A percentile compares a stretch with the other conserved stretches of the same genome.
phyloP scores from a whole-genome alignment of 2,329 filamentous ascomycete genomes.

The Aspergillus brunneoviolaceus region DNA sequence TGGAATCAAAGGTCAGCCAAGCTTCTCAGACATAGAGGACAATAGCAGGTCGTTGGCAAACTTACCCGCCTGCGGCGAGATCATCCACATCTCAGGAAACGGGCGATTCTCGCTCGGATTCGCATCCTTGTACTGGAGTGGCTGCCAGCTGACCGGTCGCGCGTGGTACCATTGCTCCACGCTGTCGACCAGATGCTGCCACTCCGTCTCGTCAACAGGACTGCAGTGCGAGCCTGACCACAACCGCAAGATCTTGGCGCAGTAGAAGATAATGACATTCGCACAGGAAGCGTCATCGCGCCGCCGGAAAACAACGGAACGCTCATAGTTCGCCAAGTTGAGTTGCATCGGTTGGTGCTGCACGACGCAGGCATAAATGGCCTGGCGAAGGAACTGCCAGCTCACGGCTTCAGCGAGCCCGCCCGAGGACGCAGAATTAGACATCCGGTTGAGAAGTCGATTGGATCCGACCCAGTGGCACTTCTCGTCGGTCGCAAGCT shows the following conservation, averaged over 20 bases:
- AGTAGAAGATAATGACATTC: slow-evolving; percentile 41
- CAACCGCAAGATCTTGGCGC: slow-evolving; percentile 38
- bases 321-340: slow-evolving; percentile 40
- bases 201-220: slow-evolving; percentile 23
- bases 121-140: slow-evolving; percentile 32
- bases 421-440: slow-evolving; percentile 40
- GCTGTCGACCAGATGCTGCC: slow-evolving; percentile 25
- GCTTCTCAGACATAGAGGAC: not conserved
- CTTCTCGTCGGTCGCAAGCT: slow-evolving; percentile 32
- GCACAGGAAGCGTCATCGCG: slow-evolving; percentile 40
- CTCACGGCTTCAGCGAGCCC: slow-evolving; percentile 43
- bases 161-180: slow-evolving; percentile 33
- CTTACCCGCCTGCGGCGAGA: slow-evolving; percentile 36
- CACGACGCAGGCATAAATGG: slow-evolving; percentile 42
- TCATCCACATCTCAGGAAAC: slow-evolving; percentile 40
- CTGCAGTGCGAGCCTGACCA: slow-evolving; percentile 24
- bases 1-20: not conserved
- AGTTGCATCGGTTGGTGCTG: slow-evolving; percentile 40
- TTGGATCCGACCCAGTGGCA: slow-evolving; percentile 42
- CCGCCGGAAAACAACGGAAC: slow-evolving; percentile 39
- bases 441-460: slow-evolving; percentile 40
- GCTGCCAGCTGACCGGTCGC: slow-evolving; percentile 34
- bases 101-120: slow-evolving; percentile 24
- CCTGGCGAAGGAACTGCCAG: slow-evolving; percentile 45
- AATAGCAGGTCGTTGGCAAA: not conserved